These are phyloP conservation scores for Amanita jacksonii DNA, from an alignment of 768 basidiomycete genomes.

Conservation along the genomic window DNA sequence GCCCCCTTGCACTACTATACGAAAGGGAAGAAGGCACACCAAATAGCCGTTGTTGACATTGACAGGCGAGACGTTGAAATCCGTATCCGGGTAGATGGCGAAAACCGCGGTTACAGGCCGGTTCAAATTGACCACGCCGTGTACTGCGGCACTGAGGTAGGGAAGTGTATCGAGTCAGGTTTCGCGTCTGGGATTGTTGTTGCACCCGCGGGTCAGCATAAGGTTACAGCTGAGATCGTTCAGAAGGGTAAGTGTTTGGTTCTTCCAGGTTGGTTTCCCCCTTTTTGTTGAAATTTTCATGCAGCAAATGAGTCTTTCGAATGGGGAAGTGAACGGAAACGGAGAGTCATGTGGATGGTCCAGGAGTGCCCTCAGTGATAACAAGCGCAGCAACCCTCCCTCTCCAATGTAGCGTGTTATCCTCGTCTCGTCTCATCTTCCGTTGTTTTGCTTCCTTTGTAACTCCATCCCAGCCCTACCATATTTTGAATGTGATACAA, in stretches of 20 bases:
- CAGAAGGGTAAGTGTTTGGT: not conserved
- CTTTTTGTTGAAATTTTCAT: not conserved
- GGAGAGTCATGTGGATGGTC: constrained; percentile 4
- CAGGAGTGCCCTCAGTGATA: not conserved
- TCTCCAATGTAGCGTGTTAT: no score
- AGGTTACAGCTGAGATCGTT: constrained; percentile 1
- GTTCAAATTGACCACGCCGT: constrained; percentile 3
- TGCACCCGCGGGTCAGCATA: not conserved
- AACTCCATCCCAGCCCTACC: no score
- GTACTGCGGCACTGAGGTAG: constrained; percentile 2
- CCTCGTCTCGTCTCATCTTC: no score
- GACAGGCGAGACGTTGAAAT: constrained; percentile 8
- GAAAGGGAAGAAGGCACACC: constrained; percentile 1
- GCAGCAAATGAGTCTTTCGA: not conserved
- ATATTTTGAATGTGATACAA: no score
- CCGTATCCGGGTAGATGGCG: constrained; percentile 5
- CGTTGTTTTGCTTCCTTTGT: no score
- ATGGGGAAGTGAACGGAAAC: constrained; percentile 1
- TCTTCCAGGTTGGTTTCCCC: not conserved
- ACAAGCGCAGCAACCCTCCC: no score
- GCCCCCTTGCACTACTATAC: not conserved
- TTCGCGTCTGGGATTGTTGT: not conserved
- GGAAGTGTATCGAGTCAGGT: not conserved
- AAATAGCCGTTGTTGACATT: constrained; percentile 5
- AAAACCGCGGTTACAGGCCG: not conserved